Conservation (phyloP, 441 rosid species). For the Pelargonium fulgidum region DNA sequence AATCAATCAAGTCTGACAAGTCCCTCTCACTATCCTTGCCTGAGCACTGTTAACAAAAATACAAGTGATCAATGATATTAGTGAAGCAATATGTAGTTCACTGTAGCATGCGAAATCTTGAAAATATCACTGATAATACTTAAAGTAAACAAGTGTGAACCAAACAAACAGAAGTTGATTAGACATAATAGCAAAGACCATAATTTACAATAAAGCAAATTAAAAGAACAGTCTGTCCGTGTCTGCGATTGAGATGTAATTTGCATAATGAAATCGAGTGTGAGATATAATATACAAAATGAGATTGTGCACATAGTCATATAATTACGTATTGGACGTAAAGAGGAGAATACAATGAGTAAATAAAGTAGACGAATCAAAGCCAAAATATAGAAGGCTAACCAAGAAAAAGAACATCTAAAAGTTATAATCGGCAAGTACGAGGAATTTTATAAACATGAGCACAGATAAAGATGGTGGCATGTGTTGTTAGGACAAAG, state of each 20-base stretch:
- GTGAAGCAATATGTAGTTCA: neutral
- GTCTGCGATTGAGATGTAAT: too few relatives aligned
- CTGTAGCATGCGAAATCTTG: neutral
- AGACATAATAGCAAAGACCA: slow-evolving; percentile 4
- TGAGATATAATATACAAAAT: too few relatives aligned
- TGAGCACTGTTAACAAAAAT: slow-evolving; percentile 50
- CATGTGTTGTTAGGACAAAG: neutral
- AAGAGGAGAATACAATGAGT: neutral
- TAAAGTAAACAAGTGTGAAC: too few relatives aligned
- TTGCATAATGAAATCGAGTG: too few relatives aligned
- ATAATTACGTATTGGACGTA: neutral
- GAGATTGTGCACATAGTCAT: too few relatives aligned
- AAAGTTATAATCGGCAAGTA: neutral
- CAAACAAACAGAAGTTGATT: slow-evolving; percentile 2
- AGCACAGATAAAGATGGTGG: neutral
- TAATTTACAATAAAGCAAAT: neutral
- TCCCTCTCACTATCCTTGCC: slow-evolving; percentile 43
- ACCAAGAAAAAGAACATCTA: neutral
- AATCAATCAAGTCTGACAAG: slow-evolving; percentile 74
- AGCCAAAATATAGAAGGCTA: neutral
- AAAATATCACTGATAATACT: neutral
- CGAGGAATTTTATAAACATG: neutral
- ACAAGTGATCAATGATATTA: slow-evolving; percentile 23
- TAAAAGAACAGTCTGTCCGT: neutral
- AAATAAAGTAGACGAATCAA: neutral